These are phyloP conservation scores for Prorocentrum cordatum DNA, from an alignment of 169 alveolate species.

Conservation along the genomic window DNA sequence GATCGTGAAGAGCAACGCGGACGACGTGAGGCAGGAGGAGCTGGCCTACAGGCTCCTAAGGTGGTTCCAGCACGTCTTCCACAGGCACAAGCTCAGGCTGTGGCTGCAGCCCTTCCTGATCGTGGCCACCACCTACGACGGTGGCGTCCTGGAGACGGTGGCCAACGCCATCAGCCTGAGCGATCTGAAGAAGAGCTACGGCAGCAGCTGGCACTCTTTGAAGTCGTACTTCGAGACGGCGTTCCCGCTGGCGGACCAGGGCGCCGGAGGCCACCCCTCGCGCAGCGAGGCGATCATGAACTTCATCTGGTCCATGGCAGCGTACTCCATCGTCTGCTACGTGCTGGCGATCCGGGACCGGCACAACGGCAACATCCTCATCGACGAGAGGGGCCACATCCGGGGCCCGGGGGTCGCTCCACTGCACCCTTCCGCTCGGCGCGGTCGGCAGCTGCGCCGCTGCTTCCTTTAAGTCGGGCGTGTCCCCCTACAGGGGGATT, in stretches of 20 bases:
- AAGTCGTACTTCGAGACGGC: too few species aligned
- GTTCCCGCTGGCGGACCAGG: too few species aligned
- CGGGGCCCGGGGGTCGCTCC: background rate
- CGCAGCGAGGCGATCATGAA: conserved; percentile 16
- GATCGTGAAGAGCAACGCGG: conserved; percentile 57
- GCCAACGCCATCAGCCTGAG: conserved; percentile 60
- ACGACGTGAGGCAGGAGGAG: conserved; percentile 52
- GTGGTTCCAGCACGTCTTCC: conserved; percentile 43
- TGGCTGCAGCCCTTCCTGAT: conserved; percentile 61
- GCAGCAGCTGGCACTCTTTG: conserved; percentile 14
- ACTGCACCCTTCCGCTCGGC: too few species aligned
- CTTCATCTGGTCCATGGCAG: conserved; percentile 60
- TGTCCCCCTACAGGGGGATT: too few species aligned
- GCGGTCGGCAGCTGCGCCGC: too few species aligned
- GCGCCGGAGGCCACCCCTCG: too few species aligned
- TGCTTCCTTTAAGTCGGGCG: too few species aligned
- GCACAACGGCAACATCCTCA: conserved; percentile 61
- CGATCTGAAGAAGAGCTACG: conserved; percentile 51
- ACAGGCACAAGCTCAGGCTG: conserved; percentile 52
- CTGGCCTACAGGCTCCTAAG: conserved; percentile 39
- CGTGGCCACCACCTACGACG: conserved; percentile 48
- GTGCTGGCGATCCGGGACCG: conserved; percentile 54
- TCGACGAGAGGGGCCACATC: conserved; percentile 33
- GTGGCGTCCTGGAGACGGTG: conserved; percentile 49
- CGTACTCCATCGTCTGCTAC: conserved; percentile 53